Conservation (phyloP, 345 rosid species). For the Trapa bicornis region DNA sequence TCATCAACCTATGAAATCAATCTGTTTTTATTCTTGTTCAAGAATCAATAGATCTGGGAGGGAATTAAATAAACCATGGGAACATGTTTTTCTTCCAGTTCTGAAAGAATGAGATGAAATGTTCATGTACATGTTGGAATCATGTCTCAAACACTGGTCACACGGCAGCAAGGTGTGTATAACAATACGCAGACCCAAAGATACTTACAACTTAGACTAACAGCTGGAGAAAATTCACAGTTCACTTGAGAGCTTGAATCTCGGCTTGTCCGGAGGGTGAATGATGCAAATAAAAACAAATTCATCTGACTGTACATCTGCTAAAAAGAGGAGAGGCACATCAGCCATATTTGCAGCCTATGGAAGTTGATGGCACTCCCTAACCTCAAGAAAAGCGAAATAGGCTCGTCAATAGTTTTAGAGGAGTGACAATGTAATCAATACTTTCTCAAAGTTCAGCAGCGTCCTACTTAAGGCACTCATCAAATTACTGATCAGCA, state of each 20-base stretch:
- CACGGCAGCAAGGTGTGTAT: not conserved
- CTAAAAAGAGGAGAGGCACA: not conserved
- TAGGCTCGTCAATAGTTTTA: not conserved
- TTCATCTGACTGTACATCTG: conserved; percentile 1
- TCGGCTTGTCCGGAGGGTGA: not conserved
- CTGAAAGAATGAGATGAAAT: conserved; percentile 12
- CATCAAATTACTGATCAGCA: not conserved
- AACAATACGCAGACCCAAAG: not conserved
- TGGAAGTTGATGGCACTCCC: not conserved
- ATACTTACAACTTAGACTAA: not conserved
- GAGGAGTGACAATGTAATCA: not conserved
- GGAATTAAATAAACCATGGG: not conserved
- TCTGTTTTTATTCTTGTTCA: not conserved
- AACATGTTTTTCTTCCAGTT: not conserved
- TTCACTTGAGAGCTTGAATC: not conserved
- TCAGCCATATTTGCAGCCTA: not conserved
- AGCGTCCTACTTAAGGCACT: not conserved
- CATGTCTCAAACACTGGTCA: not conserved
- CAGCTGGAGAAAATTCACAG: not conserved
- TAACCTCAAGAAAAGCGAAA: not conserved
- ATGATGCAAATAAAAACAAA: not conserved
- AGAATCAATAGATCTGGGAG: not conserved
- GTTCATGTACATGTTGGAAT: conserved; percentile 5
- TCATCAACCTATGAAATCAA: not conserved
- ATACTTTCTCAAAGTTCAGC: not conserved